Base-by-base conservation (phyloP, 768 basidiomycete genomes). In the Mycena floridula region DNA sequence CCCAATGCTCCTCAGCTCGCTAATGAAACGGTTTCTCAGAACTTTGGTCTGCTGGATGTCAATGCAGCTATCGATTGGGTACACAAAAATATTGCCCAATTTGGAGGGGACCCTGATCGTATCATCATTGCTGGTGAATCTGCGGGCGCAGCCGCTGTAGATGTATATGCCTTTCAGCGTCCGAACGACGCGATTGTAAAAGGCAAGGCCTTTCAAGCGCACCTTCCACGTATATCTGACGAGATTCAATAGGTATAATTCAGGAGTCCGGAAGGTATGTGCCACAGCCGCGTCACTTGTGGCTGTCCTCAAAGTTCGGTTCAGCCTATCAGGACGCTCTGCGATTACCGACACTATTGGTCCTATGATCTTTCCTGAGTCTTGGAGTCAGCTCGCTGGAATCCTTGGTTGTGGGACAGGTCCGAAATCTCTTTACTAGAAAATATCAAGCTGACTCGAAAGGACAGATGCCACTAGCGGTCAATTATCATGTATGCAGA, bases 1-100 rank as follows among this genome's bases (percentile, higher is more conserved):
- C 69, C 69, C 1, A 61, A 59, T 40, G 67, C 68, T 6, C 67
- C 69, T 15, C 67, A 69, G 42, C 60, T 68, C 23, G 46, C 47
- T 23, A 50, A 44, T 16, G 42, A 42, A 7, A 49, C 48, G 1
- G 46, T 50, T 6, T 49, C 61, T 3, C 64, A 67, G 42, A 71
- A 70, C 44, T 69, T 67, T 51, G 68, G 66, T 15, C 54, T 70
- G 3, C 57, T 68, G 9, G 68, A 70, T 40, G 20, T 61, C 3
- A 59, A 65, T 16, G 63, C 66, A n/a, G 72, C 64, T n/a, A 61
- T 75, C 6, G 50, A 72, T 48, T 74, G 73, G 74, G 64, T 75
- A 4, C 63, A 69, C 35, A 58, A 66, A 39, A 72, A 77, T 49
- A 76, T 77, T 40, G 65, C 60, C n/a, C 59, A 54, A 7, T 77